Evolutionary conservation across 1,139 yeast species (phyloP).

Genomic region (Blastobotrys illinoisensis): DNA sequence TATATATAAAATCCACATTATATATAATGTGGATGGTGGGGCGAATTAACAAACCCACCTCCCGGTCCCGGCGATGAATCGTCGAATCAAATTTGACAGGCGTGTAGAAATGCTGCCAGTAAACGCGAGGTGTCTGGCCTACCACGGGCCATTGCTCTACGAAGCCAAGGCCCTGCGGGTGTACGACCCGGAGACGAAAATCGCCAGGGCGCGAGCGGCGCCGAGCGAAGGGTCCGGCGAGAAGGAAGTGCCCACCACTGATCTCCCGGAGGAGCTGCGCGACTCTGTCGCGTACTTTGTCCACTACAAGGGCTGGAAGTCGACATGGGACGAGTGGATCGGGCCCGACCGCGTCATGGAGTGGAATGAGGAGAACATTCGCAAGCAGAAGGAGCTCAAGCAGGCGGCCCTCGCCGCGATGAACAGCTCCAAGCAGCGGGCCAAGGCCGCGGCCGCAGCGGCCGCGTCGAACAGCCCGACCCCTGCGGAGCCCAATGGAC

Average conservation of each 20-base stretch:
- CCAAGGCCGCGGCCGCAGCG: neutral
- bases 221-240: conserved; percentile 34
- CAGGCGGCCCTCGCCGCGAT: conserved; percentile 41
- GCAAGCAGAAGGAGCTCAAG: conserved; percentile 58
- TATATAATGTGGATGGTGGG: too few relatives aligned
- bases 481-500: neutral
- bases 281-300: conserved; percentile 51
- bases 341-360: conserved; percentile 61
- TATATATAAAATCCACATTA: too few relatives aligned
- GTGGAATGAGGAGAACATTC: conserved; percentile 62
- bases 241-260: conserved; percentile 26
- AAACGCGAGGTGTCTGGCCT: conserved; percentile 55
- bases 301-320: conserved; percentile 94
- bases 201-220: conserved; percentile 30
- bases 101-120: conserved; percentile 2
- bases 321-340: conserved; percentile 98
- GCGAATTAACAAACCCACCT: neutral
- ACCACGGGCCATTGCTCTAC: conserved; percentile 85
- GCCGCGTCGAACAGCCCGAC: neutral
- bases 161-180: conserved; percentile 75
- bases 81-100: neutral
- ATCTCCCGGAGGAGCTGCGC: conserved; percentile 43
- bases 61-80: neutral
- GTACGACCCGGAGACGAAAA: conserved; percentile 49
- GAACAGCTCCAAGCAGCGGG: conserved; percentile 13